These are phyloP conservation scores for Pueraria montana DNA, from an alignment of 306 rosid species.

Conservation along the genomic window DNA sequence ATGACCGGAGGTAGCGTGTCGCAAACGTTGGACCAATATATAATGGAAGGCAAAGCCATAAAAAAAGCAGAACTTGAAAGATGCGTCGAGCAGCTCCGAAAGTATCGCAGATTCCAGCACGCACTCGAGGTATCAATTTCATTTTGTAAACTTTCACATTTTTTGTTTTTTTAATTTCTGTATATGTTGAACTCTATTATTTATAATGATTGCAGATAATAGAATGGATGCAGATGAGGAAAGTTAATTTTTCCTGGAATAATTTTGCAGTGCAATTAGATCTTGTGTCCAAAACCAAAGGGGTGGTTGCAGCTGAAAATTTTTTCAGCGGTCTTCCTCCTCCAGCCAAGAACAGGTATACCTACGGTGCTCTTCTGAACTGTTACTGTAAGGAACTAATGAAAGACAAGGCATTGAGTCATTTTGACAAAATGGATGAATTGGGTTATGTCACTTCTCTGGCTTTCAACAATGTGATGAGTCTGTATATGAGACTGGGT, in stretches of 20 bases:
- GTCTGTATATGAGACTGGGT: conserved; percentile 69
- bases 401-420: conserved; percentile 72
- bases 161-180: neutral
- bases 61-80: conserved; percentile 56
- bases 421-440: conserved; percentile 64
- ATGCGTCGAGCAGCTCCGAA: conserved; percentile 72
- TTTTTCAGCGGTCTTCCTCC: conserved; percentile 61
- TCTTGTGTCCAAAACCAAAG: conserved; percentile 71
- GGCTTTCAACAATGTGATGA: conserved; percentile 72
- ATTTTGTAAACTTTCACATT: neutral
- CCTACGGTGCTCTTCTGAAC: conserved; percentile 78
- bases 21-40: conserved; percentile 64
- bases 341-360: conserved; percentile 60
- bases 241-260: conserved; percentile 55
- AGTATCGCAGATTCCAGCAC: conserved; percentile 56
- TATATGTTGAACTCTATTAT: neutral
- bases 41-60: conserved; percentile 67
- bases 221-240: conserved; percentile 87
- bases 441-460: conserved; percentile 55
- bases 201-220: conserved; percentile 64
- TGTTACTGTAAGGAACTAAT: conserved; percentile 74
- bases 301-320: conserved; percentile 76
- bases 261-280: conserved; percentile 75
- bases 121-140: conserved; percentile 73
- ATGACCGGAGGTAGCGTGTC: conserved; percentile 68